Percentiles rank a stretch among this genome's conserved stretches.
Conservation (phyloP, 2,329 filamentous ascomycete genomes). For the Penicillium sp. region DNA sequence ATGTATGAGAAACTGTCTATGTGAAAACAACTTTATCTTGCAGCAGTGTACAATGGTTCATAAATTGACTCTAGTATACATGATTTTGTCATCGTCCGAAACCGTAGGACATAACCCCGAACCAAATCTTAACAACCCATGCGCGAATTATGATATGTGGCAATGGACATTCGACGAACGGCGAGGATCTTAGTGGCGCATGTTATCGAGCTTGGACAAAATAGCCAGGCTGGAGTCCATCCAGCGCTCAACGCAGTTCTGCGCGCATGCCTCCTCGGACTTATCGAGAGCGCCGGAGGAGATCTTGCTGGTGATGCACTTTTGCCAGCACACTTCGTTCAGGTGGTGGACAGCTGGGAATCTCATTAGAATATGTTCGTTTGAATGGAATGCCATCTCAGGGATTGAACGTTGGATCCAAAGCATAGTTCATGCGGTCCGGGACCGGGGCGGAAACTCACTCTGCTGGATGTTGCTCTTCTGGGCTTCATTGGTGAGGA, state of each 20-base stretch:
- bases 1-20: neutral
- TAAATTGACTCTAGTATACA: constrained; percentile 29
- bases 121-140: neutral
- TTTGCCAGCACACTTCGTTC: constrained; percentile 87
- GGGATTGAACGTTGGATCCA: neutral
- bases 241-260: constrained; percentile 93
- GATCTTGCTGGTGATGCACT: constrained; percentile 79
- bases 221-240: constrained; percentile 85
- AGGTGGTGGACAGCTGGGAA: constrained; percentile 63
- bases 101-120: neutral
- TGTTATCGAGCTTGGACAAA: constrained; percentile 76
- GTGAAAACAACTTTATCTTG: neutral
- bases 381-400: neutral
- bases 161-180: neutral
- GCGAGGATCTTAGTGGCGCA: constrained; percentile 48
- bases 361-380: constrained; percentile 8
- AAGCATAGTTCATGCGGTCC: neutral
- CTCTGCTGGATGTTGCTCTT: constrained; percentile 64
- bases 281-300: constrained; percentile 72
- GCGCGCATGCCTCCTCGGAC: constrained; percentile 78
- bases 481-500: constrained; percentile 81
- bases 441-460: constrained; percentile 29
- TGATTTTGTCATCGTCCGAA: constrained; percentile 5
- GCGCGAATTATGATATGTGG: neutral
- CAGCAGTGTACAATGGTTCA: constrained; percentile 11